These are phyloP conservation scores for Parascedosporium putredinis DNA, from an alignment of 2,329 filamentous ascomycete species.

Conservation along the genomic window DNA sequence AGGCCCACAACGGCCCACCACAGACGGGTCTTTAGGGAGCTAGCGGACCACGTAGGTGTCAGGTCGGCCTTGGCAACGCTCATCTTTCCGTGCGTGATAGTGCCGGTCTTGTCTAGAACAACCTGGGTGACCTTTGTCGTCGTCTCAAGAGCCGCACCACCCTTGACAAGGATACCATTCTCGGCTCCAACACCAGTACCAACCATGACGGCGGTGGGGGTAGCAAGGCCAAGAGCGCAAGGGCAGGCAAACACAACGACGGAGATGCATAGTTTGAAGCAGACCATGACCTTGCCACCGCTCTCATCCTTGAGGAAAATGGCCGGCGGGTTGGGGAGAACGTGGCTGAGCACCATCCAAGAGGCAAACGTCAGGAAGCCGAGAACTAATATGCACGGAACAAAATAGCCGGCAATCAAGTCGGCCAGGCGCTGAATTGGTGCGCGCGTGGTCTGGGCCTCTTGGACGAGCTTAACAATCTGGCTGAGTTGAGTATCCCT, in stretches of 20 bases:
- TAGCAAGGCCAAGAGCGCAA: slow-evolving; percentile 89
- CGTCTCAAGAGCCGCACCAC: slow-evolving; percentile 81
- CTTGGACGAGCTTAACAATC: slow-evolving; percentile 96
- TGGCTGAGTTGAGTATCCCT: slow-evolving; percentile 95
- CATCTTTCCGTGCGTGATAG: slow-evolving; percentile 91
- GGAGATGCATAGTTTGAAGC: slow-evolving; percentile 92
- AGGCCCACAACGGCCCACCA: slow-evolving; percentile 97
- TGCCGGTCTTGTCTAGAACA: slow-evolving; percentile 93
- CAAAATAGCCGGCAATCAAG: slow-evolving; percentile 83
- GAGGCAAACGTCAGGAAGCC: slow-evolving; percentile 75
- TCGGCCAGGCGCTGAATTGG: slow-evolving; percentile 93
- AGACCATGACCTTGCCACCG: slow-evolving; percentile 92
- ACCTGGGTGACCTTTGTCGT: slow-evolving; percentile 84
- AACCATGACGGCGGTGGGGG: slow-evolving; percentile 97
- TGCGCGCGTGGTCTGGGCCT: slow-evolving; percentile 87
- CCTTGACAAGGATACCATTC: slow-evolving; percentile 95
- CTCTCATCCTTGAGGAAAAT: slow-evolving; percentile 74
- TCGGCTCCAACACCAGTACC: slow-evolving; percentile 94
- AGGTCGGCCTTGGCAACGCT: slow-evolving; percentile 67
- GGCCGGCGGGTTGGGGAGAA: slow-evolving; percentile 70
- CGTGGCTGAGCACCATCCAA: slow-evolving; percentile 93
- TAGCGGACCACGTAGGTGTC: slow-evolving; percentile 57
- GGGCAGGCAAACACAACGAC: slow-evolving; percentile 98
- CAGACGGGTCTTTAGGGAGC: slow-evolving; percentile 56
- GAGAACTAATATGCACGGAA: slow-evolving; percentile 77